These are phyloP conservation scores for Ogataea populi-albae DNA, from an alignment of 805 yeast genomes.

Conservation along the genomic window DNA sequence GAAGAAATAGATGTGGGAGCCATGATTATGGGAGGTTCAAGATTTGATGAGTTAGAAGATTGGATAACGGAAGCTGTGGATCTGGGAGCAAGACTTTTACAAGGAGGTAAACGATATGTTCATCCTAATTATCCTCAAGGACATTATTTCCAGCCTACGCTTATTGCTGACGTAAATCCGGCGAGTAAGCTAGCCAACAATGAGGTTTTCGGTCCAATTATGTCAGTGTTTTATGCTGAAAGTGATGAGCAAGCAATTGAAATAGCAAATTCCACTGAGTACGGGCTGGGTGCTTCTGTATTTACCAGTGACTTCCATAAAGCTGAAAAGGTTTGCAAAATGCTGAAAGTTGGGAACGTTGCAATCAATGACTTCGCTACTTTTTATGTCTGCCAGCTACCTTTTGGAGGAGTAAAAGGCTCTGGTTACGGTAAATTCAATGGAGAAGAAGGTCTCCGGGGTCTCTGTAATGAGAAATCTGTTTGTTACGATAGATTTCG, in stretches of 20 bases:
- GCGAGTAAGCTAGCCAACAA: conserved; percentile 77
- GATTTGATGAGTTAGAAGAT: conserved; percentile 65
- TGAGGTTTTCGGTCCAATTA: conserved; percentile 93
- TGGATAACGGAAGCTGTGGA: conserved; percentile 71
- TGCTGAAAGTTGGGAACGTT: conserved; percentile 80
- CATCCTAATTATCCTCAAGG: conserved; percentile 97
- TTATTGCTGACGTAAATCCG: conserved; percentile 75
- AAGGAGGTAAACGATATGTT: conserved; percentile 75
- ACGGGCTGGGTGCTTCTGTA: conserved; percentile 89
- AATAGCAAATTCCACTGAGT: conserved; percentile 80
- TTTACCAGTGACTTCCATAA: conserved; percentile 65
- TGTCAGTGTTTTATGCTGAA: conserved; percentile 73
- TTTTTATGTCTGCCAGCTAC: conserved; percentile 90
- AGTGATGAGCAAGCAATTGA: conserved; percentile 64
- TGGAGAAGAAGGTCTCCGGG: conserved; percentile 94
- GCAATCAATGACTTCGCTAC: conserved; percentile 98
- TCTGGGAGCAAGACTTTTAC: conserved; percentile 74
- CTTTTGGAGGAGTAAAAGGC: conserved; percentile 92
- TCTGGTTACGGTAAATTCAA: conserved; percentile 98
- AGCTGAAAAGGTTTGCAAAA: conserved; percentile 61
- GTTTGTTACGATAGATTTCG: conserved; percentile 82
- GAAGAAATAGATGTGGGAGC: conserved; percentile 97
- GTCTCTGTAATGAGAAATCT: conserved; percentile 82
- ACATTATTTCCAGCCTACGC: conserved; percentile 87
- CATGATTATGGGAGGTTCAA: conserved; percentile 68